Evolutionary conservation across 2,329 filamentous ascomycete genomes (phyloP), one percentile per base, ranked within the genome.

Genomic region (Clonostachys sp.): DNA sequence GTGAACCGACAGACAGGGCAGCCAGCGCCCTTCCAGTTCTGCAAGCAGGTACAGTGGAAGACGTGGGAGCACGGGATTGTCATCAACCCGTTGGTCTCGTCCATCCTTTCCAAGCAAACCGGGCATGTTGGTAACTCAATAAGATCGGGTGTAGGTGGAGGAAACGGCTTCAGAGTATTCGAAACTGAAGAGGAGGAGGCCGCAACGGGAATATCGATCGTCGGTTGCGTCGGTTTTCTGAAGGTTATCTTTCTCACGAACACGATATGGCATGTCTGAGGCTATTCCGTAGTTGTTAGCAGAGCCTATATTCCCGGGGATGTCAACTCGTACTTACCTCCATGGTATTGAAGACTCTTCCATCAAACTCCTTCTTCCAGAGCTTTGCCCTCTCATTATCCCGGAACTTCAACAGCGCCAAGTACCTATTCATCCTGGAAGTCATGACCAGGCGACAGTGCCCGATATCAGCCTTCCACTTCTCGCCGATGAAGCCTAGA

Each of bases 21-120:
- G 5, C 92, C 92, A 24, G 85, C 87, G 5, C 92, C 91, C 61
- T 89, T 89, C 94, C 94, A 99, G 62, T 94, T 97, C 60, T 96
- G 89, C 1, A 99, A 75, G 66, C 94, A 99, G 2, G 86, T 91
- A 62, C 94, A 97, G 64, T 99, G 94, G 62, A 99, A 99, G 45
- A 97, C 90, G 59, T 99, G 94, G 60, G 97, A 92, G 62, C 94
- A 99, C 33, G 95, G 85, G 39, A 97, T 97, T 1, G 94, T 99
- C 61, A 99, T 81, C 3, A 99, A 75, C 0, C 94, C 94, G 0
- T 91, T 95, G 1, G 91, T 96, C 63, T 97, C 92, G 60, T 99
- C 94, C 94, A 99, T 99, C 43, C 92, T 86, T 65, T 99, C 94
- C 6, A 99, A 78, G 55, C 94, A 99, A 10, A 99, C 94, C 0